A percentile compares a stretch with the other conserved stretches of the same genome.
Conservation (phyloP, 2,329 filamentous ascomycete genomes). For the Penicillium sp. region DNA sequence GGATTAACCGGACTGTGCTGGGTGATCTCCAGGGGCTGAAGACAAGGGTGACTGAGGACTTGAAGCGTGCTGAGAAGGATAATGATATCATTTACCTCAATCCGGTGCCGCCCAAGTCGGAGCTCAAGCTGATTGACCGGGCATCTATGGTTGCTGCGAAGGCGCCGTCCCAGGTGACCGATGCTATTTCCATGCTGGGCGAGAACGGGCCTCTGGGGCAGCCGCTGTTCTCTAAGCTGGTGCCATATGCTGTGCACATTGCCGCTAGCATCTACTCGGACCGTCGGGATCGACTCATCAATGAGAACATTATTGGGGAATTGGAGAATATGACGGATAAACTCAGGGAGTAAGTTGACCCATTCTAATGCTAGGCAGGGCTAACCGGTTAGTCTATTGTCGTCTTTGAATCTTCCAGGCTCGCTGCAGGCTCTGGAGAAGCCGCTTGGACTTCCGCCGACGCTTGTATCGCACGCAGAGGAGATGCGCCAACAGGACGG, state of each 20-base stretch:
- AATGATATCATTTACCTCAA: constrained; percentile 91
- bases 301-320: constrained; percentile 74
- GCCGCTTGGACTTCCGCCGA: constrained; percentile 78
- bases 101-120: constrained; percentile 75
- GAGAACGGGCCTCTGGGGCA: constrained; percentile 72
- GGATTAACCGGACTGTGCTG: constrained; percentile 71
- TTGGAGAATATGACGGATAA: constrained; percentile 71
- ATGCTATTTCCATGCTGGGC: constrained; percentile 70
- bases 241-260: constrained; percentile 90
- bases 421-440: constrained; percentile 92
- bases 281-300: constrained; percentile 78
- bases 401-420: constrained; percentile 77
- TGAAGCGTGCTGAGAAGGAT: constrained; percentile 89
- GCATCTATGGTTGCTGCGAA: constrained; percentile 78
- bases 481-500: constrained; percentile 88
- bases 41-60: constrained; percentile 69
- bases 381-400: too few relatives aligned
- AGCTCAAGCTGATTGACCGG: constrained; percentile 74
- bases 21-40: constrained; percentile 77
- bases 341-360: constrained; percentile 61
- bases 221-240: constrained; percentile 78
- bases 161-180: constrained; percentile 70
- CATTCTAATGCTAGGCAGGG: constrained; percentile 27
- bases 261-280: constrained; percentile 94
- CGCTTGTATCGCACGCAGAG: constrained; percentile 78